phyloP scores from a whole-genome alignment of 2,329 filamentous ascomycete species.

The Lecanicillium sp. region DNA sequence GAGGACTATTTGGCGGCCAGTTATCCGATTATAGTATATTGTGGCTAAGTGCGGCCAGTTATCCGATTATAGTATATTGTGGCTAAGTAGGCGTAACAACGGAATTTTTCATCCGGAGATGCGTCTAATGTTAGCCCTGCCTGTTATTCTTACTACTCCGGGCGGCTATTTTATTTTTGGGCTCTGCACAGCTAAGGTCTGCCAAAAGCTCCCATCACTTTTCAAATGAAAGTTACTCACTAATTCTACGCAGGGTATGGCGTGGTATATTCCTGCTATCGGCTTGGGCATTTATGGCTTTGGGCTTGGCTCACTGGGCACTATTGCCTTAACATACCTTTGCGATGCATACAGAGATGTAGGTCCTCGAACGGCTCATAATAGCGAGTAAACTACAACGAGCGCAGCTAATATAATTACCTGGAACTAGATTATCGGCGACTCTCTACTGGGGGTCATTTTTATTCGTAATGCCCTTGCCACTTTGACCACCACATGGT shows the following conservation, averaged over 20 bases:
- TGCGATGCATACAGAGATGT: slow-evolving; percentile 32
- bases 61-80: slow-evolving; percentile 31
- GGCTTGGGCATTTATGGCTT: slow-evolving; percentile 33
- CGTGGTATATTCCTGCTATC: slow-evolving; percentile 20
- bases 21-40: slow-evolving; percentile 32
- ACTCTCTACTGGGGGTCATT: background rate
- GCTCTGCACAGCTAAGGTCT: background rate
- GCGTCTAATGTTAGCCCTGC: slow-evolving; percentile 27
- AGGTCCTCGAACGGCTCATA: slow-evolving; percentile 10
- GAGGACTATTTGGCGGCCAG: slow-evolving; percentile 32
- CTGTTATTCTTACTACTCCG: background rate
- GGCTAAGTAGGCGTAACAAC: slow-evolving; percentile 29
- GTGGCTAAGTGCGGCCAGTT: slow-evolving; percentile 29
- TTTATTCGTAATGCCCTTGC: slow-evolving; percentile 1
- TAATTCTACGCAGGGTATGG: background rate
- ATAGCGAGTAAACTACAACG: background rate
- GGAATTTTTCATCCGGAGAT: slow-evolving; percentile 39
- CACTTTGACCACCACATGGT: background rate
- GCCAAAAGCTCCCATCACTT: no score
- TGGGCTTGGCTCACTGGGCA: slow-evolving; percentile 27
- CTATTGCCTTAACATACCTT: slow-evolving; percentile 33
- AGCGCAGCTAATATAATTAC: no score
- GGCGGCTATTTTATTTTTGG: background rate
- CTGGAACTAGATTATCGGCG: background rate
- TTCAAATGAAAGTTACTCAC: no score